Evolutionary conservation across 2,329 filamentous ascomycete genomes (phyloP), one percentile per base, ranked within the genome.

Genomic region (Trichothecium roseum): DNA sequence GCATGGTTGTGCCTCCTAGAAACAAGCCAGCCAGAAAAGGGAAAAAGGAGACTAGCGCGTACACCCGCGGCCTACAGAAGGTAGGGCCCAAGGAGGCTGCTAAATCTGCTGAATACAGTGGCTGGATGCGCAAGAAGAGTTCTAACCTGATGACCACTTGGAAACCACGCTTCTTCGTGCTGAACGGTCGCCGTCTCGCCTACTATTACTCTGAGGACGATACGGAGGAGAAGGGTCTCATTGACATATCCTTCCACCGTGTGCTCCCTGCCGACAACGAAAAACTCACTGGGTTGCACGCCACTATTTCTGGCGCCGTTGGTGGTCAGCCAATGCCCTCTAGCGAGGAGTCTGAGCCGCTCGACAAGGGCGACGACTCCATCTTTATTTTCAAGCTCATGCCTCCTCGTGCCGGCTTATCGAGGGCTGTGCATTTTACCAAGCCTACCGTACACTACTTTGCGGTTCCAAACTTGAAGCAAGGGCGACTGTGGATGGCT

Each of bases 61-160:
- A 96, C 58, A 84, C 80, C 14, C 81, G 84, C 20, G 91, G 91
- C 0, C 63, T 96, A 28, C 73, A 84, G 47, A 87, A 88, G 57
- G 82, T 89, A 40, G 64, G 74, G 0, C 91, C 91, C 0, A 69
- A 78, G 37, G 85, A 94, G 53, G 87, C 89, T 41, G 91, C 94
- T 59, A 65, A 78, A 42, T 78, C 77, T 41, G 89, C 86, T 37
- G 89, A 98, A 52, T 96, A 94, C 56, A 89, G 81, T 50, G 91
- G 91, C 2, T 98, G 91, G 91, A 98, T 98, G 91, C 96, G 91
- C 68, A 98, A 98, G 71, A 88, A 93, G 60, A 94, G 86, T 40
- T 89, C 86, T 2, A 91, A 89, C 50, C 68, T 96, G 24, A 94
- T 98, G 81, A 87, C 87, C 3, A 94, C 88, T 2, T 98, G 91